Evolutionary conservation across 306 rosid genomes (phyloP), one percentile per base, ranked within the genome.

Genomic region (Gleditsia sinensis): DNA sequence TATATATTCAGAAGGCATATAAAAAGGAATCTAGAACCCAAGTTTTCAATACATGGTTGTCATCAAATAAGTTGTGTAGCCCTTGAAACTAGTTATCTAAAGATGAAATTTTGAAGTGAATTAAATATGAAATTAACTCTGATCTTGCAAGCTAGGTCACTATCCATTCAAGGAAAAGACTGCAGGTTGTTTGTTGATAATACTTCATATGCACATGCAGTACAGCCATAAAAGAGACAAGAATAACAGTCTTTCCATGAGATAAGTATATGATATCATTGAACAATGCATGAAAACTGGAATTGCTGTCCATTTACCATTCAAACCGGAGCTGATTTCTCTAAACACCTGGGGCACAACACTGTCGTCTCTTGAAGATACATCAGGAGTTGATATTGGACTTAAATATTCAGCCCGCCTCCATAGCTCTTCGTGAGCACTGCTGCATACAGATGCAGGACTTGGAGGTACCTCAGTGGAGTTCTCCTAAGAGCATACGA

Each of bases 391-490:
- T 80, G 96, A 92, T 72, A 80, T 62, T 49, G 95, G 97, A 85
- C 98, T 92, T 68, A 83, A 77, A 79, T 79, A 77, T 79, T 88
- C 96, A 43, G 84, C 24, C 21, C 85, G 86, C 84, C 88, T 91
- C 90, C 96, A 94, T 39, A 87, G 67, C 12, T 94, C 98, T 78
- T 94, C 98, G 23, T 83, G 95, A 62, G 82, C 84, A 85, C 90
- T 95, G 95, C 99, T 90, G 84, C 96, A 90, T 12, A 86, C 88
- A 63, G 99, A 95, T 50, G 96, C 99, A 62, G 99, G 99, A 85
- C 99, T 95, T 60, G 99, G 99, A 79, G 99, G 99, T 48, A 95
- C 99, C 91, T 95, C 99, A 32, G 99, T 95, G 80, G 81, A 92
- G 73, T 92, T 95, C 46, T 95, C 99, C 99, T 95, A 46, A 67